Base-by-base conservation (phyloP, 176 grass and related monocot genomes). In the Lolium rigidum region DNA sequence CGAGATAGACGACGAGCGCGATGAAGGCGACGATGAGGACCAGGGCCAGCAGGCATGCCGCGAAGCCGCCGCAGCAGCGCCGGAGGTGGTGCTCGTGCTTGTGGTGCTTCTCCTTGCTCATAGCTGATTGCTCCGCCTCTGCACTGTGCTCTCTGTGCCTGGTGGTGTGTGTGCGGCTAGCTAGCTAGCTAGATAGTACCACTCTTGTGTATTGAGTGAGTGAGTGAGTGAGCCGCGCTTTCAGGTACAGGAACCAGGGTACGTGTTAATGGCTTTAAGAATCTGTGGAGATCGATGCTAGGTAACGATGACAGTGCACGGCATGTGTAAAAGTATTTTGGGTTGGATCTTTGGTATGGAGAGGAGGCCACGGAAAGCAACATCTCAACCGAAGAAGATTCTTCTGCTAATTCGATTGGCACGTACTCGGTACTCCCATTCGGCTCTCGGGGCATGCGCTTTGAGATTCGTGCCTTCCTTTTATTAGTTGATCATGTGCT, bases 1-100 rank as follows among this genome's bases (percentile, higher is more conserved):
- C 85, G 70, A 92, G 90, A 72, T 88, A 97, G 80, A 90, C 16
- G 80, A 92, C 73, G 16, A 97, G 62, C 55, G 85, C 31, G 52
- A 84, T 2, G 67, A 89, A 43, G 79, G 83, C 85, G 35, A 94
- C 86, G 56, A 92, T 11, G 31, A 92, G 55, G 66, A 89, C 60
- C 47, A 97, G 81, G 0, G 80, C 74, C 10, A 97, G 70, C 9
- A 91, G 72, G 81, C 78, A 93, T 2, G 86, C 52, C 13, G 82
- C 84, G 3, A 97, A 2, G 75, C 78, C 46, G 3, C 89, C 82
- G 85, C 84, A 88, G 84, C 76, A 85, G 2, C 60, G 83, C 0
- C 87, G 87, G 46, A 85, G 83, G 47, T n/a, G 73, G 83, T 83
- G 69, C 38, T 86, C 83, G 65, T 43, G 79, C 3, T 49, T 76